Percentiles rank a stretch among this genome's conserved stretches.
These are phyloP conservation scores for Drechslera avenae DNA, from an alignment of 2,329 filamentous ascomycete genomes.

Conservation along the genomic window DNA sequence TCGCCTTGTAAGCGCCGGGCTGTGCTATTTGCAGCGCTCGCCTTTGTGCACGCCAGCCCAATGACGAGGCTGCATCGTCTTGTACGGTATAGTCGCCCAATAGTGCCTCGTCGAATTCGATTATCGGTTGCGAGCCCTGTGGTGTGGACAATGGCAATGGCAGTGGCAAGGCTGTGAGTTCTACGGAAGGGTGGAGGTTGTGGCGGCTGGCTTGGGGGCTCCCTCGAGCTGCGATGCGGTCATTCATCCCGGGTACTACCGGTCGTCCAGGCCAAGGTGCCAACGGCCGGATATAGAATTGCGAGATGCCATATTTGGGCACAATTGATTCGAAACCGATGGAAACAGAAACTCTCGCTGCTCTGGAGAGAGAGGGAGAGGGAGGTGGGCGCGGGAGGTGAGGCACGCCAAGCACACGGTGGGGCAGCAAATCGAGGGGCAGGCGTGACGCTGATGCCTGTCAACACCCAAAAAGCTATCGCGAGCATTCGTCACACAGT, in stretches of 20 bases:
- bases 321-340: neutral
- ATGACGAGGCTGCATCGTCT: slow-evolving; percentile 25
- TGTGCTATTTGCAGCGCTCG: slow-evolving; percentile 38
- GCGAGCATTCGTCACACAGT: slow-evolving; percentile 33
- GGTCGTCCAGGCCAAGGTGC: too few species aligned
- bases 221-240: too few species aligned
- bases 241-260: too few species aligned
- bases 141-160: slow-evolving; percentile 12
- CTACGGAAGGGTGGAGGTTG: slow-evolving; percentile 14
- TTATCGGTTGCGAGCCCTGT: slow-evolving; percentile 4
- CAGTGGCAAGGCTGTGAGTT: neutral
- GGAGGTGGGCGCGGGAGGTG: neutral
- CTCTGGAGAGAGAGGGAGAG: neutral
- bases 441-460: slow-evolving; percentile 25
- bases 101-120: slow-evolving; percentile 20
- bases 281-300: too few species aligned
- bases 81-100: slow-evolving; percentile 38
- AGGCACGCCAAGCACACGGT: slow-evolving; percentile 24
- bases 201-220: neutral
- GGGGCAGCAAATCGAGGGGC: slow-evolving; percentile 24
- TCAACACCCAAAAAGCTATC: slow-evolving; percentile 44
- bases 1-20: slow-evolving; percentile 40
- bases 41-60: slow-evolving; percentile 28
- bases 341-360: neutral
- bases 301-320: too few species aligned